Percentiles rank a stretch among this genome's conserved stretches.
phyloP scores from a whole-genome alignment of 106 monocot genomes.

The Dendrobium huoshanense region DNA sequence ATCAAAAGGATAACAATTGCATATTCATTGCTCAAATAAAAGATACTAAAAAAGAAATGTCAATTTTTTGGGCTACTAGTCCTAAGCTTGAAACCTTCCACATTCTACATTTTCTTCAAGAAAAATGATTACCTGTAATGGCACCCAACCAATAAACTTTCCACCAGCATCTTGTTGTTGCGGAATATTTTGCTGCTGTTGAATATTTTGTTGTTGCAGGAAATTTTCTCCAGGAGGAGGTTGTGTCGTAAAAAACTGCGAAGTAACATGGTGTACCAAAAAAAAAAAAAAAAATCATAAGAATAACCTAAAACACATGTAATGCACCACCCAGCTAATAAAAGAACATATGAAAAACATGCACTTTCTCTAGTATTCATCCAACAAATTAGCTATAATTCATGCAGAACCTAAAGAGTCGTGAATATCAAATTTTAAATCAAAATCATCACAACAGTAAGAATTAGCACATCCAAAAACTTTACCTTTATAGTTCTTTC shows the following conservation, averaged over 20 bases:
- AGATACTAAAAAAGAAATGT: no score
- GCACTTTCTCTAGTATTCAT: background rate
- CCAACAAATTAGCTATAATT: background rate
- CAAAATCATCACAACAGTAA: background rate
- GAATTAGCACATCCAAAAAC: background rate
- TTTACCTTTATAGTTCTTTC: conserved; percentile 32
- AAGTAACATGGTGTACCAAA: background rate
- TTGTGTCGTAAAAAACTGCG: conserved; percentile 12
- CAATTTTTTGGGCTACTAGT: background rate
- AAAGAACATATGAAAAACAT: background rate
- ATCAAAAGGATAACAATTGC: no score
- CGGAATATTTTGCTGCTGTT: background rate
- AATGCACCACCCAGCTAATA: background rate
- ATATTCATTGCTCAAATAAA: no score
- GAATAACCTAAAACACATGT: background rate
- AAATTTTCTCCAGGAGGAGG: conserved; percentile 10
- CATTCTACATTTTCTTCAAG: background rate
- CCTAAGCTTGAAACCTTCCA: background rate
- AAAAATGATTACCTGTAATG: conserved; percentile 33
- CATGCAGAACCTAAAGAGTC: background rate
- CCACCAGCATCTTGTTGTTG: conserved; percentile 50
- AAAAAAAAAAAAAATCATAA: background rate
- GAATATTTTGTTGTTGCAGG: background rate
- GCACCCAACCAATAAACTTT: conserved; percentile 54
- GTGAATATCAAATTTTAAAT: background rate